phyloP scores from a whole-genome alignment of 2,329 filamentous ascomycete genomes.

The Grosmannia penicillata region DNA sequence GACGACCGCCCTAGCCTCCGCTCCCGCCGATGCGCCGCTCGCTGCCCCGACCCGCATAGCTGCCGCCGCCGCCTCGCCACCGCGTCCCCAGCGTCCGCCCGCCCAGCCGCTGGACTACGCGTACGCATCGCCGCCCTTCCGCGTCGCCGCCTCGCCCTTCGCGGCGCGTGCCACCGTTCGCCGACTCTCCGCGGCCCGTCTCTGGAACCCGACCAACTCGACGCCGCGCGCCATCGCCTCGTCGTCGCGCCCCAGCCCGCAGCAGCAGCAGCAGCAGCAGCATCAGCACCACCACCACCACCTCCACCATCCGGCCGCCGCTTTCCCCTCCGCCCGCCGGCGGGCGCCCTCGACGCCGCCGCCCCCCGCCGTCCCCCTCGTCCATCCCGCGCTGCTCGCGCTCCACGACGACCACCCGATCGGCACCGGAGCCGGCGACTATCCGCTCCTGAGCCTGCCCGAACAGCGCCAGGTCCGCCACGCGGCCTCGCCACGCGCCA shows the following conservation, averaged over 20 bases:
- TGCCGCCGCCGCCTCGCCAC: too few relatives aligned
- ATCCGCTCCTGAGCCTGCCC: slow-evolving; percentile 34
- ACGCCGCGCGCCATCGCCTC: slow-evolving; percentile 28
- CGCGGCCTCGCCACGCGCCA: slow-evolving; percentile 27
- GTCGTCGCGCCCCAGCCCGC: background rate
- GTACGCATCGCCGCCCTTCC: slow-evolving; percentile 22
- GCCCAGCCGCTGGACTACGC: slow-evolving; percentile 10
- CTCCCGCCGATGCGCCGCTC: background rate
- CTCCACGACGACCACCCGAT: slow-evolving; percentile 23
- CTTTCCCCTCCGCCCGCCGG: slow-evolving; percentile 15
- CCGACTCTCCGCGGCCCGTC: slow-evolving; percentile 31
- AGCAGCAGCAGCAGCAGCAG: background rate
- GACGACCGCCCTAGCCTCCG: slow-evolving; percentile 6
- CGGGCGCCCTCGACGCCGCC: slow-evolving; percentile 39
- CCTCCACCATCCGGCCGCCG: slow-evolving; percentile 1
- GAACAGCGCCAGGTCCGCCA: slow-evolving; percentile 33
- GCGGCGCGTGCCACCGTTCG: slow-evolving; percentile 16
- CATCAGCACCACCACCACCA: background rate
- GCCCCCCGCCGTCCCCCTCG: slow-evolving; percentile 34
- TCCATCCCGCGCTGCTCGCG: slow-evolving; percentile 19
- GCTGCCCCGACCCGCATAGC: too few relatives aligned
- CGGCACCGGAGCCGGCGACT: slow-evolving; percentile 27
- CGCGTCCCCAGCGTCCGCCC: background rate
- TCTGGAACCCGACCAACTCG: slow-evolving; percentile 48
- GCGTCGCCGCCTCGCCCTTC: slow-evolving; percentile 20